Evolutionary conservation across 2,329 filamentous ascomycete species (phyloP).

Genomic region (Colletotrichum tofieldiae): DNA sequence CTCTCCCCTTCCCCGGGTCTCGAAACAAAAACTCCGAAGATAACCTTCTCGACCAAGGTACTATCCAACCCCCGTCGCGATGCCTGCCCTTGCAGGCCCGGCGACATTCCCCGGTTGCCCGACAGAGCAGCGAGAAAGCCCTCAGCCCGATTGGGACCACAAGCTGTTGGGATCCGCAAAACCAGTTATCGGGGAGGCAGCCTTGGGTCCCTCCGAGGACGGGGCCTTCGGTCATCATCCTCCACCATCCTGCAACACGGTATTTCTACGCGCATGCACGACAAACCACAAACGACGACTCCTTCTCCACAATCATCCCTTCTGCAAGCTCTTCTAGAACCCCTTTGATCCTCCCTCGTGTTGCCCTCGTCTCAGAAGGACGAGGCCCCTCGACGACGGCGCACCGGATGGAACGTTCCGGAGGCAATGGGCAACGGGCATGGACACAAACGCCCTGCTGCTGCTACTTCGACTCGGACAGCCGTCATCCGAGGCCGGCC

Average conservation of each 20-base stretch:
- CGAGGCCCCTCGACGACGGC: conserved; percentile 10
- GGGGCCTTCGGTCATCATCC: conserved; percentile 21
- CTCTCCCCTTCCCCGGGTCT: conserved; percentile 11
- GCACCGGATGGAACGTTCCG: conserved; percentile 23
- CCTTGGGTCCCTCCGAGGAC: conserved; percentile 20
- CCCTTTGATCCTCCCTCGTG: conserved; percentile 12
- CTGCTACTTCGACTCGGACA: background rate
- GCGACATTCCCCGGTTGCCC: conserved; percentile 19
- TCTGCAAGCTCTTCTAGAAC: conserved; percentile 31
- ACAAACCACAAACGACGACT: conserved; percentile 4
- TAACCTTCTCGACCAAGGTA: conserved; percentile 31
- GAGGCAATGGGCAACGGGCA: conserved; percentile 2
- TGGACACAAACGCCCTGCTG: background rate
- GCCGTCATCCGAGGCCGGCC: background rate
- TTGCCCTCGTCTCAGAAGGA: conserved; percentile 24
- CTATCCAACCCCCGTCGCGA: conserved; percentile 8
- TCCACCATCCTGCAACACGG: conserved; percentile 32
- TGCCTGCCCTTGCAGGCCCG: conserved; percentile 33
- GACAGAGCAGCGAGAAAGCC: background rate
- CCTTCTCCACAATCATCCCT: conserved; percentile 28
- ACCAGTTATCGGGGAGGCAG: conserved; percentile 3
- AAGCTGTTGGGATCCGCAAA: conserved; percentile 19
- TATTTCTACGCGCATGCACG: conserved; percentile 34
- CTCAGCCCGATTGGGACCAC: background rate
- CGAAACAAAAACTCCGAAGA: conserved; percentile 38